Percentiles rank a stretch among this genome's conserved stretches.
Evolutionary conservation across 2,329 filamentous ascomycete species (phyloP).

Genomic region (Chrysoporthe cubensis): DNA sequence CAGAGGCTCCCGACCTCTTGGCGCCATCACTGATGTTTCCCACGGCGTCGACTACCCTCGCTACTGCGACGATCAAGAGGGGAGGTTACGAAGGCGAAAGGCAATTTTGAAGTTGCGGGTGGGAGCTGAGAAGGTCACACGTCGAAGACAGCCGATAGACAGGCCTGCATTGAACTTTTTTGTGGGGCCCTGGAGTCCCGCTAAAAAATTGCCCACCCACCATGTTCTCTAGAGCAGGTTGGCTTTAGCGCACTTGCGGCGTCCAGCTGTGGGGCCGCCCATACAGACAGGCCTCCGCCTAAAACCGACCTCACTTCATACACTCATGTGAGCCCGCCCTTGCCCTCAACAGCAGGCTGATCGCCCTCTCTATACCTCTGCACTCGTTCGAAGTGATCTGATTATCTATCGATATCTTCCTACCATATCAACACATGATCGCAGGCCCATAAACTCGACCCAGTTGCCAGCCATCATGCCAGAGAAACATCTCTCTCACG

Average conservation of each 20-base stretch:
- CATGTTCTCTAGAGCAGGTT: neutral
- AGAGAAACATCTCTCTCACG: constrained; percentile 40
- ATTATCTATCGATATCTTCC: neutral
- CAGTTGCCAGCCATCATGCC: constrained; percentile 33
- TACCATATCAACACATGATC: neutral
- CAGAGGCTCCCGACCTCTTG: constrained; percentile 18
- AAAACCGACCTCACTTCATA: constrained; percentile 2
- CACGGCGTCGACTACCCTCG: neutral
- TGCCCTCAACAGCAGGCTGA: neutral
- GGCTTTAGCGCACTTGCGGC: neutral
- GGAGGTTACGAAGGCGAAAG: too few species aligned
- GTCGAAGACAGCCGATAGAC: neutral
- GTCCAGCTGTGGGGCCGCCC: neutral
- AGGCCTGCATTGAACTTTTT: constrained; percentile 12
- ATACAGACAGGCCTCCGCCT: neutral
- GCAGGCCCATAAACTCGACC: neutral
- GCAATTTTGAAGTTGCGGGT: neutral
- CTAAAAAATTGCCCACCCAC: constrained; percentile 3
- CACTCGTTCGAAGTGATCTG: neutral
- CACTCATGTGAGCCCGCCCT: neutral
- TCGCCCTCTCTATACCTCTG: neutral
- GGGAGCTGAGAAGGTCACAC: neutral
- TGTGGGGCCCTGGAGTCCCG: neutral
- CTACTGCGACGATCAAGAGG: neutral
- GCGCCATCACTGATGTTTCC: neutral